Evolutionary conservation across 2,329 filamentous ascomycete genomes (phyloP).

Genomic region (Colletotrichum gigasporum): DNA sequence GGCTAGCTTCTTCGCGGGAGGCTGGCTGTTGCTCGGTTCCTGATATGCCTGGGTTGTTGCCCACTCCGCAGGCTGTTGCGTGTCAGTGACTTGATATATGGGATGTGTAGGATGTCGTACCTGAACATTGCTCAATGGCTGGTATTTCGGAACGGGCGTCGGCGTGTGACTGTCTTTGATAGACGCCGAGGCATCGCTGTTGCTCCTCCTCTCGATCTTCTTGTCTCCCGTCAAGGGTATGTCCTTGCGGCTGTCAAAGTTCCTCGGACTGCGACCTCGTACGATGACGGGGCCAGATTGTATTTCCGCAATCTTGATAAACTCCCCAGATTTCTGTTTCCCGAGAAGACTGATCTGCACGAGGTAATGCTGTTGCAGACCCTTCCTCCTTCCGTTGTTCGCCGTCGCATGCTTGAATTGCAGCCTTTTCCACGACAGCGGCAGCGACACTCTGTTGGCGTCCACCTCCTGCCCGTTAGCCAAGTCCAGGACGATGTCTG

Average conservation of each 20-base stretch:
- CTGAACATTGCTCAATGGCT: constrained; percentile 45
- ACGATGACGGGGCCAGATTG: constrained; percentile 95
- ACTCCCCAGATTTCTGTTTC: constrained; percentile 74
- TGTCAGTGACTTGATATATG: constrained; percentile 35
- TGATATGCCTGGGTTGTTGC: constrained; percentile 48
- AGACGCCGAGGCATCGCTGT: constrained; percentile 38
- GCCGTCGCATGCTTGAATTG: constrained; percentile 97
- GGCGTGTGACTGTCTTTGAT: constrained; percentile 35
- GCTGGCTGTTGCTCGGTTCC: constrained; percentile 50
- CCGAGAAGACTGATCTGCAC: constrained; percentile 86
- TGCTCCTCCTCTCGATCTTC: constrained; percentile 55
- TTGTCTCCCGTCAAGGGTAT: constrained; percentile 73
- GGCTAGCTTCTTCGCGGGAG: constrained; percentile 62
- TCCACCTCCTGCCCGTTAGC: constrained; percentile 75
- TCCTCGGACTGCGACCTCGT: constrained; percentile 88
- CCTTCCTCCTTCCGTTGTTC: constrained; percentile 94
- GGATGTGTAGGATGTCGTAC: constrained; percentile 38
- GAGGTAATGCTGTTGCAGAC: constrained; percentile 93
- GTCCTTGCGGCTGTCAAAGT: constrained; percentile 92
- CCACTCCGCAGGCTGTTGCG: constrained; percentile 56
- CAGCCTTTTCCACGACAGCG: constrained; percentile 91
- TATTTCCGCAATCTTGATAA: constrained; percentile 81
- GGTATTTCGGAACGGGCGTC: constrained; percentile 35
- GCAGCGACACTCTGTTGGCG: constrained; percentile 79
- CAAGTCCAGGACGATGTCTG: constrained; percentile 64